Evolutionary conservation across 2,329 filamentous ascomycete species (phyloP), one percentile per base, ranked within the genome.

Genomic region (Mariannaea elegans): DNA sequence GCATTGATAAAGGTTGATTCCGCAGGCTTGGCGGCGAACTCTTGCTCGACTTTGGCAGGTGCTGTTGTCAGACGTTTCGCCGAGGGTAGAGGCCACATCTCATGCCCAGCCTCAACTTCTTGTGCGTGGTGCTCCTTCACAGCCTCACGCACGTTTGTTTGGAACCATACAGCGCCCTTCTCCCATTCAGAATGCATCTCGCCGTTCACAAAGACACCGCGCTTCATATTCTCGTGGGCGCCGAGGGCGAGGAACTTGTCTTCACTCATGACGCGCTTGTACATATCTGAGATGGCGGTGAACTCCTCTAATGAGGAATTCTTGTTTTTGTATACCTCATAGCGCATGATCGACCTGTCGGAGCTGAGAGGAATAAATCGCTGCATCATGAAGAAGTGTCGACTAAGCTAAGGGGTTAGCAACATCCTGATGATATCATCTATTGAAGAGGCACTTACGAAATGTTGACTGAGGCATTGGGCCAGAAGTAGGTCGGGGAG

Each of bases 361-460:
- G 85, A 76, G 1, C 77, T 76, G 48, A 76, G 79, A n/a, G 87
- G 86, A 21, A 88, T 77, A 72, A 88, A 87, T 53, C 84, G 79
- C 68, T 87, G 84, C 53, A 87, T 82, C 76, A 86, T 85, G 74
- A 88, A 82, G 73, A 87, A 88, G 73, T 87, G 77, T 16, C 82
- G 80, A 14, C 82, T 84, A 4, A 12, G 0, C 27, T 8, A 7
- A 14, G 27, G 16, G 5, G 42, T 62, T 42, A 59, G 62, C 21
- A 9, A 24, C 2, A 19, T 14, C 10, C 31, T 5, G 3, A 8
- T 23, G 27, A 10, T 36, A 19, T n/a, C 10, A 16, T 5, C 8
- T 34, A 23, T 13, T 13, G 4, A 7, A n/a, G 12, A 21, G 31
- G 34, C 8, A 74, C 80, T 78, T 74, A 82, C 81, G 78, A 76